Conservation (phyloP, 495 filamentous ascomycete genomes). For the Aspergillus conjunctus region DNA sequence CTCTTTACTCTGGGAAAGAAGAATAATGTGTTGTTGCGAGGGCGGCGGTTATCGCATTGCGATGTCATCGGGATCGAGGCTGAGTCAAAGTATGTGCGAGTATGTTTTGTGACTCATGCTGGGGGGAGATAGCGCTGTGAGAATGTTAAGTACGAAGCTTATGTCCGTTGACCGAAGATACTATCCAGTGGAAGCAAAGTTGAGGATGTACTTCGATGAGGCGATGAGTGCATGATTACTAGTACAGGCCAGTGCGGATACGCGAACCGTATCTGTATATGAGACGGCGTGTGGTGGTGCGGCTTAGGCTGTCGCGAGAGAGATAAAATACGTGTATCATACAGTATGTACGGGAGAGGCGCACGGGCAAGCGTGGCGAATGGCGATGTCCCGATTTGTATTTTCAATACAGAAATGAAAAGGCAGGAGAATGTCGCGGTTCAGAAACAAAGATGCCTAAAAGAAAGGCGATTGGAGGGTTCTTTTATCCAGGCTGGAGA, state of each 20-base stretch:
- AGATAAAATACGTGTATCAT: slow-evolving; percentile 2
- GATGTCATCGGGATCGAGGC: background rate
- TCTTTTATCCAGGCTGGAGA: too few species aligned
- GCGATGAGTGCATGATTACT: too few species aligned
- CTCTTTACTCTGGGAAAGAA: too few species aligned
- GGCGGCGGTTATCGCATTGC: background rate
- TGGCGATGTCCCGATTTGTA: background rate
- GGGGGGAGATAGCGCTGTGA: background rate
- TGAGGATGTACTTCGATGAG: background rate
- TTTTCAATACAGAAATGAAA: too few species aligned
- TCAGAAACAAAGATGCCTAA: too few species aligned
- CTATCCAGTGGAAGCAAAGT: background rate
- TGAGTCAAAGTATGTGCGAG: background rate
- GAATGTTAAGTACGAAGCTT: background rate
- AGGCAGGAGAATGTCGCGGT: too few species aligned
- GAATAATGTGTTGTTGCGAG: background rate
- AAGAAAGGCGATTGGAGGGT: too few species aligned
- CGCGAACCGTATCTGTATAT: slow-evolving; percentile 11
- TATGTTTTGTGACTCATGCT: background rate
- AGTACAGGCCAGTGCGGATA: background rate
- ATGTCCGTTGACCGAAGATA: background rate
- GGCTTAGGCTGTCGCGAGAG: background rate
- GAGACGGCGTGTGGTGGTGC: slow-evolving; percentile 2
- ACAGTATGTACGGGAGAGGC: slow-evolving; percentile 7
- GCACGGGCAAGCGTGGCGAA: background rate